These are phyloP conservation scores for Podaxis carcinomalis DNA, from an alignment of 768 basidiomycete genomes.

Conservation along the genomic window DNA sequence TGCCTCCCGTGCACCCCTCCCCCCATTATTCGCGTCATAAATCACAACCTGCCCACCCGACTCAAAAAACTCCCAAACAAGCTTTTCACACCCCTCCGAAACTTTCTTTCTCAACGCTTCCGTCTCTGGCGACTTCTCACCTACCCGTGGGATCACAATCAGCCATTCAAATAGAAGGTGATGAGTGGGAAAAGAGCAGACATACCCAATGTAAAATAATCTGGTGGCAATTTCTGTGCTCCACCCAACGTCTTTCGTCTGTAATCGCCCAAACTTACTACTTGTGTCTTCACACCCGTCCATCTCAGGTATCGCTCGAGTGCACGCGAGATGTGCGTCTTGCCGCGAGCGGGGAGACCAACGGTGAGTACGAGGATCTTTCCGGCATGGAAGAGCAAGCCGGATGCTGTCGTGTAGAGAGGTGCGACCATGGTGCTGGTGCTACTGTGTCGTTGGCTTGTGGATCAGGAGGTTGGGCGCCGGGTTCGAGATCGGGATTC, in stretches of 20 bases:
- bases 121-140: conserved; percentile 79
- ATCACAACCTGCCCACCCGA: conserved; percentile 93
- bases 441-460: neutral
- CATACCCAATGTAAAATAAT: conserved; percentile 86
- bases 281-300: conserved; percentile 96
- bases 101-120: conserved; percentile 70
- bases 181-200: neutral
- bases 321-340: conserved; percentile 94
- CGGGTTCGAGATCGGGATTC: neutral
- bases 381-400: conserved; percentile 86
- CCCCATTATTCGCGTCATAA: conserved; percentile 97
- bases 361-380: conserved; percentile 93
- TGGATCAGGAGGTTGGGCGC: neutral
- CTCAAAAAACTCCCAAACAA: conserved; percentile 86
- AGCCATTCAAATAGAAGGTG: neutral
- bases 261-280: conserved; percentile 94
- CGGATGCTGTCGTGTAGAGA: conserved; percentile 87
- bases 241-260: conserved; percentile 86
- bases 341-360: conserved; percentile 90
- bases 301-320: conserved; percentile 97
- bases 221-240: conserved; percentile 80
- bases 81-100: conserved; percentile 79
- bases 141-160: conserved; percentile 27
- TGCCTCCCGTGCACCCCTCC: conserved; percentile 55
- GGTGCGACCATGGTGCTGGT: conserved; percentile 81